phyloP scores from a whole-genome alignment of 257 asterid genomes.

The Thymus mandschuricus region DNA sequence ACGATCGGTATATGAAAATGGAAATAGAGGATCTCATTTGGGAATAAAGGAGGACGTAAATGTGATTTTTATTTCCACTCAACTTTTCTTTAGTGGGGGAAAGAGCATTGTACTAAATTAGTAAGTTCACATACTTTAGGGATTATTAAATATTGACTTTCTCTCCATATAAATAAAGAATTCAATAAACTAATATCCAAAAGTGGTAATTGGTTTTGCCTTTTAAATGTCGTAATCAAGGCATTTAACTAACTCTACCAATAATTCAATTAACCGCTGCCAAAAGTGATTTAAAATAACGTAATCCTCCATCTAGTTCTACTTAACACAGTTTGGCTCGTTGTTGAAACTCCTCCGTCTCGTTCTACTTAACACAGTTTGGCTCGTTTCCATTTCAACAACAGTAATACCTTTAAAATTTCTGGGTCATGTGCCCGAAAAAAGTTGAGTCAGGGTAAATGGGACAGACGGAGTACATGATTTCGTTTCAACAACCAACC shows the following conservation, averaged over 20 bases:
- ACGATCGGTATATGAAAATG: too few species aligned
- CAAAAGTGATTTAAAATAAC: background rate
- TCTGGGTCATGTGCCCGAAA: too few species aligned
- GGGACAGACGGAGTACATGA: background rate
- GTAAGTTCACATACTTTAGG: background rate
- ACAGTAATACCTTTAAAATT: too few species aligned
- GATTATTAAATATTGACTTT: conserved; percentile 5
- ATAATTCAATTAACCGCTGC: background rate
- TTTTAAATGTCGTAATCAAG: conserved; percentile 3
- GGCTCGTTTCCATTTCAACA: too few species aligned
- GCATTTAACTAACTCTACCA: background rate
- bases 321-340: too few species aligned
- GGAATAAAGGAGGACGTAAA: too few species aligned
- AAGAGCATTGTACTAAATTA: background rate
- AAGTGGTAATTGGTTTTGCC: background rate
- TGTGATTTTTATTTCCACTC: too few species aligned
- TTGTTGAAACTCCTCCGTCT: too few species aligned
- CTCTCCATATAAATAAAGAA: background rate
- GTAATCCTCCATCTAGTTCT: too few species aligned
- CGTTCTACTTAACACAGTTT: too few species aligned
- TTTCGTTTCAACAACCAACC: conserved; percentile 35
- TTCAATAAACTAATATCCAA: background rate
- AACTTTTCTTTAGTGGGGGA: background rate
- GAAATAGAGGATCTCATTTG: too few species aligned
- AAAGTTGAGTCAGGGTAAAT: too few species aligned